Conservation (phyloP, 441 rosid genomes). For the Eutrema salsugineum region DNA sequence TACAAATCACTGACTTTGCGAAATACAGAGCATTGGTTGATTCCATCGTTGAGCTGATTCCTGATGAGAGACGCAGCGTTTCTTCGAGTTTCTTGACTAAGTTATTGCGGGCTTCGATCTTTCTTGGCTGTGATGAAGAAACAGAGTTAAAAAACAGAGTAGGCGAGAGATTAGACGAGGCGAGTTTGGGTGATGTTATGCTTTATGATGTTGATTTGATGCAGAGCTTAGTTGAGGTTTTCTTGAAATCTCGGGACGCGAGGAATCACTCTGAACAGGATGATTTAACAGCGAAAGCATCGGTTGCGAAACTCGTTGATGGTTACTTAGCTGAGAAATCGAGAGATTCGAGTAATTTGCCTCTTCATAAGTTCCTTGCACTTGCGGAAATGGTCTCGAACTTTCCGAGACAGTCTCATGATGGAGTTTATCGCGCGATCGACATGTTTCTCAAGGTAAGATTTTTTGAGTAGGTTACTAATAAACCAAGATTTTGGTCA, state of each 20-base stretch:
- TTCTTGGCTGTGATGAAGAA: constrained; percentile 66
- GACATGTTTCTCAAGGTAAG: constrained; percentile 95
- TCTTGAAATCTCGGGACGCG: constrained; percentile 32
- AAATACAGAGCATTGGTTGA: constrained; percentile 64
- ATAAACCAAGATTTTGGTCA: neutral
- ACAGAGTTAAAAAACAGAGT: constrained; percentile 56
- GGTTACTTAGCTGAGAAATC: constrained; percentile 86
- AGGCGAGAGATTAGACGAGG: constrained; percentile 62
- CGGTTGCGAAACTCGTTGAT: constrained; percentile 68
- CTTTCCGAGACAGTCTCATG: constrained; percentile 72
- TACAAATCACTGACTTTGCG: constrained; percentile 48
- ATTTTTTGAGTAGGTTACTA: too few species aligned
- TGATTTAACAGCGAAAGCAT: constrained; percentile 32
- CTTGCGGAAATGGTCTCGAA: constrained; percentile 61
- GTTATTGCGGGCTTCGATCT: constrained; percentile 57
- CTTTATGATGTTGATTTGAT: constrained; percentile 64
- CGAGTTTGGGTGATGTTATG: constrained; percentile 58
- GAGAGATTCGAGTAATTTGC: constrained; percentile 54
- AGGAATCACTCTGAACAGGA: constrained; percentile 33
- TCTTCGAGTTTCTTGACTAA: constrained; percentile 71
- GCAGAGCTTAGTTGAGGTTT: constrained; percentile 63
- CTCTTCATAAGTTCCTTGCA: constrained; percentile 47
- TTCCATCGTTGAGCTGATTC: constrained; percentile 64
- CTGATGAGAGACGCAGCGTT: constrained; percentile 59
- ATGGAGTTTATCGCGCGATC: constrained; percentile 77